Conservation (phyloP, 495 filamentous ascomycete genomes). For the Friedmanniomyces endolithicus region DNA sequence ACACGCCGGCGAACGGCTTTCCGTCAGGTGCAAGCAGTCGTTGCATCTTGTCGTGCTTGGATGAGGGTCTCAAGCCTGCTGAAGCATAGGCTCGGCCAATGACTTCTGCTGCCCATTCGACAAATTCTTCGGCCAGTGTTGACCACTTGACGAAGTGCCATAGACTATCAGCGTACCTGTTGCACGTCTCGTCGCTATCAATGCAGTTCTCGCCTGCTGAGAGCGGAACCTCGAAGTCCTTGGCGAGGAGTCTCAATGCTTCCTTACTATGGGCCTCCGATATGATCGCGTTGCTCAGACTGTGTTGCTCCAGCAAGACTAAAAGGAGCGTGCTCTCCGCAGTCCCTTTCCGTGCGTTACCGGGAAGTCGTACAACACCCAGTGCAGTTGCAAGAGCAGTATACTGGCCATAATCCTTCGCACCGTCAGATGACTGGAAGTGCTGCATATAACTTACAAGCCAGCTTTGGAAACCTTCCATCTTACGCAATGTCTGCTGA, state of each 20-base stretch:
- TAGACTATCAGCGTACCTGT: conserved; percentile 44
- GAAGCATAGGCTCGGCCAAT: conserved; percentile 74
- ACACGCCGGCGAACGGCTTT: background rate
- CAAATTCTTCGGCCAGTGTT: conserved; percentile 34
- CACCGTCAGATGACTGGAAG: conserved; percentile 28
- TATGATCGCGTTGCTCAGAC: conserved; percentile 49
- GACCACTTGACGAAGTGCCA: conserved; percentile 36
- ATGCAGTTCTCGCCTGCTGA: conserved; percentile 49
- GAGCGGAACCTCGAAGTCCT: conserved; percentile 49
- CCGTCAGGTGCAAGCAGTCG: background rate
- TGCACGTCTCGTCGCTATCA: conserved; percentile 46
- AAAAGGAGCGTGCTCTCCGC: conserved; percentile 62
- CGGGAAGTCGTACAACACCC: conserved; percentile 22
- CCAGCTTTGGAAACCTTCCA: conserved; percentile 57
- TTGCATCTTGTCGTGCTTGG: background rate
- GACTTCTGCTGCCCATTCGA: conserved; percentile 71
- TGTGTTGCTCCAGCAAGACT: conserved; percentile 47
- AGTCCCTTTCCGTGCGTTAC: conserved; percentile 47
- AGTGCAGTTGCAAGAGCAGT: background rate
- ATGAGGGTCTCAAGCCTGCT: conserved; percentile 3
- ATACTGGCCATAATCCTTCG: background rate
- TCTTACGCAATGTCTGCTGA: conserved; percentile 52
- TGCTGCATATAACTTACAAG: conserved; percentile 47
- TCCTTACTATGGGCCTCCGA: conserved; percentile 46
- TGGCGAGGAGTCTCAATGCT: conserved; percentile 60